phyloP scores from a whole-genome alignment of 441 rosid species.

The Populus hybrid region DNA sequence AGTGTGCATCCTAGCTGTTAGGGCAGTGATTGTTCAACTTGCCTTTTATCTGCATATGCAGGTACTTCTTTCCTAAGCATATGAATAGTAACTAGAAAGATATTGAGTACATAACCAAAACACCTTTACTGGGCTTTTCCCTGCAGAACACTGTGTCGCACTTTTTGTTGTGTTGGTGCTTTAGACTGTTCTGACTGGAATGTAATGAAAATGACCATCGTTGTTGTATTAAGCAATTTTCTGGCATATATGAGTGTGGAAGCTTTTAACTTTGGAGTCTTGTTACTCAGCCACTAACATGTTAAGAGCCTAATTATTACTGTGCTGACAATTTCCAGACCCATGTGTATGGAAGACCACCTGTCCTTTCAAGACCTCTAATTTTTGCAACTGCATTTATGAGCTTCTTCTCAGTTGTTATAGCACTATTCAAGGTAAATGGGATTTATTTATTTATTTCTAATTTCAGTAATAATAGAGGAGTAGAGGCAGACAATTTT shows the following conservation, averaged over 20 bases:
- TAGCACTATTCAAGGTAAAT: constrained; percentile 89
- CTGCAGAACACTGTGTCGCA: not conserved
- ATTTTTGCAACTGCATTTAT: constrained; percentile 93
- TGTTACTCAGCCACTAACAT: not conserved
- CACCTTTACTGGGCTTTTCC: not conserved
- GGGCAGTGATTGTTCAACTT: constrained; percentile 88
- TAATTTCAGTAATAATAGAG: not conserved
- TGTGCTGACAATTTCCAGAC: constrained; percentile 46
- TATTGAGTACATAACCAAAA: not conserved
- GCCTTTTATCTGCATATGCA: constrained; percentile 92
- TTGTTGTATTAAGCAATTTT: not conserved
- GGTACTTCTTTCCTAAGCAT: constrained; percentile 33
- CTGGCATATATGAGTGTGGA: not conserved
- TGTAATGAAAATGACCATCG: not conserved
- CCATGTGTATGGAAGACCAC: constrained; percentile 72
- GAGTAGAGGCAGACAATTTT: not conserved
- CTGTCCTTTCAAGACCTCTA: constrained; percentile 63
- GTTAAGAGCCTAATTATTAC: constrained; percentile 6
- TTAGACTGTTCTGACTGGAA: not conserved
- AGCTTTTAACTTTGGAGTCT: not conserved
- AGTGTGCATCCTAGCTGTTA: constrained; percentile 89
- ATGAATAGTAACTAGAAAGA: not conserved
- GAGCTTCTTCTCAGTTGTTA: constrained; percentile 97
- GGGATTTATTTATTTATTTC: not conserved
- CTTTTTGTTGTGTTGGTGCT: not conserved